These are phyloP conservation scores for Trichoderma gamsii DNA, from an alignment of 495 filamentous ascomycete species.

Conservation along the genomic window DNA sequence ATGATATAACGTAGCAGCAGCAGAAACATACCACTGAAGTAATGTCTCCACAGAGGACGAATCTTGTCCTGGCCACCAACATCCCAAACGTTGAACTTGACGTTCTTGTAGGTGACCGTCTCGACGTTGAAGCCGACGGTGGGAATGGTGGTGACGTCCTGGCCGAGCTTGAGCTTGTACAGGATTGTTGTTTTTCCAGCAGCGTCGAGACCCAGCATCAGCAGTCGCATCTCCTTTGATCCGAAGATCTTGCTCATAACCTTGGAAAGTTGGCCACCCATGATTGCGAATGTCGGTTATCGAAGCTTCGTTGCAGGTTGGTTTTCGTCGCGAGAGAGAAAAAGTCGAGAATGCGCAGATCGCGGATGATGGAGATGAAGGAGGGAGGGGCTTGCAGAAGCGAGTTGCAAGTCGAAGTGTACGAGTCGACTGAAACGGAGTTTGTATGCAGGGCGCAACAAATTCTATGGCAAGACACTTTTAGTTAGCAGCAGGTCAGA, in stretches of 20 bases:
- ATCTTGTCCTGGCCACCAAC: conserved; percentile 99
- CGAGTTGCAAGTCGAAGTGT: neutral
- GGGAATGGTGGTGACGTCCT: conserved; percentile 97
- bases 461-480: neutral
- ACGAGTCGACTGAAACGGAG: neutral
- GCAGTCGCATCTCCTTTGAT: conserved; percentile 94
- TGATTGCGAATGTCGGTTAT: conserved; percentile 31
- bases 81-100: conserved; percentile 99
- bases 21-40: conserved; percentile 74
- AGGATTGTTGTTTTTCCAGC: conserved; percentile 99
- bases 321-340: conserved; percentile 15
- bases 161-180: conserved; percentile 98
- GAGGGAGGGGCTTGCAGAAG: conserved; percentile 4
- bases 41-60: conserved; percentile 93
- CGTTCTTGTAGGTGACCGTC: conserved; percentile 98
- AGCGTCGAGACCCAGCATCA: conserved; percentile 96
- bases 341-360: conserved; percentile 2
- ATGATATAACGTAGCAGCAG: neutral
- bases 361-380: conserved; percentile 8
- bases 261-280: conserved; percentile 80
- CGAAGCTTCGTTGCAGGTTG: conserved; percentile 9
- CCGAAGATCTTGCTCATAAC: conserved; percentile 97
- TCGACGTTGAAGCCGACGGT: conserved; percentile 99
- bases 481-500: conserved; percentile 3
- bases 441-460: neutral